These are phyloP conservation scores for Nicotiana noctiflora DNA, from an alignment of 257 asterid genomes.

Conservation along the genomic window DNA sequence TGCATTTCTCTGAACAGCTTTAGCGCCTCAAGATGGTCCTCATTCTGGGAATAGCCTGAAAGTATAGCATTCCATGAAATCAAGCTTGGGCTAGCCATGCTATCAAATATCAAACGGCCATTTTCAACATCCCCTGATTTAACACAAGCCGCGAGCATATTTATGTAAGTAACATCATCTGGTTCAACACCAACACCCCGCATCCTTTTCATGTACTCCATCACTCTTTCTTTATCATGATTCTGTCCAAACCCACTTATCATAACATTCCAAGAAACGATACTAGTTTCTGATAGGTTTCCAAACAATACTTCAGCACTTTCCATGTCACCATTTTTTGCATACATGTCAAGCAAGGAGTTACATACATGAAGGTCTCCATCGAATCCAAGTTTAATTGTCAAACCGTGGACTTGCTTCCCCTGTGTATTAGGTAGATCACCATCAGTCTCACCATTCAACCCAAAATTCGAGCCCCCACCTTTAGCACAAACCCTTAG, in stretches of 20 bases:
- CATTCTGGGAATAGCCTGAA: slow-evolving; percentile 21
- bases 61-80: slow-evolving; percentile 10
- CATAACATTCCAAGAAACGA: slow-evolving; percentile 25
- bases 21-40: slow-evolving; percentile 19
- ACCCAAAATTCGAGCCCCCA: background rate
- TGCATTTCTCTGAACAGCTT: slow-evolving; percentile 17
- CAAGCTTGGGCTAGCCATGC: slow-evolving; percentile 7
- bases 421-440: background rate
- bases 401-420: slow-evolving; percentile 7
- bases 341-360: slow-evolving; percentile 12
- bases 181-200: background rate
- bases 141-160: slow-evolving; percentile 2
- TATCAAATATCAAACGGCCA: slow-evolving; percentile 10
- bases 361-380: slow-evolving; percentile 8
- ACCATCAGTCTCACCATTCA: background rate
- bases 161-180: slow-evolving; percentile 8
- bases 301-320: slow-evolving; percentile 1
- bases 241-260: slow-evolving; percentile 12
- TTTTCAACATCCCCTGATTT: slow-evolving; percentile 4
- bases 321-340: slow-evolving; percentile 9
- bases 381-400: slow-evolving; percentile 3
- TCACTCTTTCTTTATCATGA: slow-evolving; percentile 1
- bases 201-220: slow-evolving; percentile 4
- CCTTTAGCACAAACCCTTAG: slow-evolving; percentile 5
- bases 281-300: slow-evolving; percentile 10